These are phyloP conservation scores for Dryadomyces quercivorus DNA, from an alignment of 2,329 filamentous ascomycete genomes.

Conservation along the genomic window DNA sequence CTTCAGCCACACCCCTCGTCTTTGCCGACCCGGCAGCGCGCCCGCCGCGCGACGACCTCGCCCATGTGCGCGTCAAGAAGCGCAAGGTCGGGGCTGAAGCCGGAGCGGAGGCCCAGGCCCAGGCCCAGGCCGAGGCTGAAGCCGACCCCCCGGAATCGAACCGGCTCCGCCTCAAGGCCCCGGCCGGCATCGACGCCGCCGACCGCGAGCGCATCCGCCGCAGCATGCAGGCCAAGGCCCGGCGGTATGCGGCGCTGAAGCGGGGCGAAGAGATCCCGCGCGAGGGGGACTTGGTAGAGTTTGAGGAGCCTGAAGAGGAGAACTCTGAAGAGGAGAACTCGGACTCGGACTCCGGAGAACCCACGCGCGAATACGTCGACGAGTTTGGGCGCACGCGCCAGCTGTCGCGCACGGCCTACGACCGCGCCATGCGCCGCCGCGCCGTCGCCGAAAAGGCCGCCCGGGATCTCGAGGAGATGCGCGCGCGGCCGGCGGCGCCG, in stretches of 20 bases:
- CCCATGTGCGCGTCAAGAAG: background rate
- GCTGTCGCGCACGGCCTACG: conserved; percentile 58
- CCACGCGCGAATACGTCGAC: conserved; percentile 72
- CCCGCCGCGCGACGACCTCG: background rate
- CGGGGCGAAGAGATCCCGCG: conserved; percentile 67
- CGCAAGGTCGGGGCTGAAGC: background rate
- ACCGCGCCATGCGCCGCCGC: conserved; percentile 46
- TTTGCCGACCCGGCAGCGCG: background rate
- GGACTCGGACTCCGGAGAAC: conserved; percentile 24
- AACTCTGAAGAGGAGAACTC: conserved; percentile 61
- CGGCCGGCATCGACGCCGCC: conserved; percentile 48
- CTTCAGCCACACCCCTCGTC: conserved; percentile 12
- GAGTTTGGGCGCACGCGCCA: conserved; percentile 78
- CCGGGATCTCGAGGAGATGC: conserved; percentile 55
- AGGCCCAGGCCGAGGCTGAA: background rate
- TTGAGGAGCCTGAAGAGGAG: conserved; percentile 63
- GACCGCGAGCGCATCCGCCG: conserved; percentile 60
- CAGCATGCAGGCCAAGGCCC: conserved; percentile 82
- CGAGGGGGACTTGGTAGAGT: conserved; percentile 70
- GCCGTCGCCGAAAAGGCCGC: conserved; percentile 34
- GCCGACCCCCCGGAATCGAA: background rate
- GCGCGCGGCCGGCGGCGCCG: conserved; percentile 55
- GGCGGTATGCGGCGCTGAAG: conserved; percentile 81
- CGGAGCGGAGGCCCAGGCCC: background rate
- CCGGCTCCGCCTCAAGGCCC: conserved; percentile 28